Conservation (phyloP, 139 green algal species). For the Auxenochlorella protothecoides region DNA sequence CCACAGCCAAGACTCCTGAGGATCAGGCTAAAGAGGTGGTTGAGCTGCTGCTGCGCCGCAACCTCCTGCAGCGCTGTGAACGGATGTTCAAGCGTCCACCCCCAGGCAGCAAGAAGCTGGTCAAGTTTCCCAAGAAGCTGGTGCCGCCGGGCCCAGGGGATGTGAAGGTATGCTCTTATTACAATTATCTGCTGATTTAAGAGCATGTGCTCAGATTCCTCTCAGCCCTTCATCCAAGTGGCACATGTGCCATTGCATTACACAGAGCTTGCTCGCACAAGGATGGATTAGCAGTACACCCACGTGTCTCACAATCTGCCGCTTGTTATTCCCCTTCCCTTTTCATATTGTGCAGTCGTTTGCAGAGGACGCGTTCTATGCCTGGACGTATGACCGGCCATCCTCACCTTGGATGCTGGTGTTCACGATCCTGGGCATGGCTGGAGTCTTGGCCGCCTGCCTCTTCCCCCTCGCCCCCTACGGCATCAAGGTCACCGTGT, state of each 20-base stretch:
- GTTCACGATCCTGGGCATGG: conserved; percentile 19
- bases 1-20: conserved; percentile 6
- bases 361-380: conserved; percentile 55
- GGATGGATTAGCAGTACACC: neutral
- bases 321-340: neutral
- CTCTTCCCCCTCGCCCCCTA: conserved; percentile 50
- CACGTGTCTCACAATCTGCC: neutral
- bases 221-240: neutral
- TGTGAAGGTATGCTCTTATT: neutral
- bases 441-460: conserved; percentile 37
- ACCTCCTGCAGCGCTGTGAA: conserved; percentile 32
- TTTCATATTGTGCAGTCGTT: conserved; percentile 26
- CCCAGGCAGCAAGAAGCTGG: conserved; percentile 48
- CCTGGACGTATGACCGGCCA: conserved; percentile 60
- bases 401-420: conserved; percentile 47
- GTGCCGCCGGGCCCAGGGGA: conserved; percentile 11
- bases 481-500: conserved; percentile 39
- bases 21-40: conserved; percentile 17
- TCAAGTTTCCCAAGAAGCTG: conserved; percentile 59
- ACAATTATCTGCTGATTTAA: too few species aligned
- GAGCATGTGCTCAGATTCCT: neutral
- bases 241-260: neutral
- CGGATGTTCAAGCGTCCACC: conserved; percentile 61
- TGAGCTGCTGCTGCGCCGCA: conserved; percentile 27
- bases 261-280: conserved; percentile 9